Evolutionary conservation across 2,329 filamentous ascomycete species (phyloP).

Genomic region (Cladophialophora psammophila): DNA sequence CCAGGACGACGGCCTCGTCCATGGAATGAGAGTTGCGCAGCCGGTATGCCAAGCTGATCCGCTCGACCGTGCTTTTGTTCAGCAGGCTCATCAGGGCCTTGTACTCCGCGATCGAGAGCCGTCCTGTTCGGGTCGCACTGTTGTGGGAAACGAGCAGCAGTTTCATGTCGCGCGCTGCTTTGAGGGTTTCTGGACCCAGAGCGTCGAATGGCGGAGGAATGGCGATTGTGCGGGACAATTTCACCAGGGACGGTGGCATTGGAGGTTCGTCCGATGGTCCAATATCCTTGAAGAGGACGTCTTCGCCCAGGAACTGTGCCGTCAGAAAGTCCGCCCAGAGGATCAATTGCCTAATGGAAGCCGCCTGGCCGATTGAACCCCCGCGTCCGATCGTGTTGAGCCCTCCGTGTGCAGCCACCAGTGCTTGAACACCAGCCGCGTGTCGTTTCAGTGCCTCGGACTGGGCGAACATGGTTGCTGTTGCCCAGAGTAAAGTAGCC

Average conservation of each 20-base stretch:
- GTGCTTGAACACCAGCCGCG: slow-evolving; percentile 17
- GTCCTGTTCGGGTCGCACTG: slow-evolving; percentile 5
- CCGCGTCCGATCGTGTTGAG: slow-evolving; percentile 9
- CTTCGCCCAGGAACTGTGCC: slow-evolving; percentile 25
- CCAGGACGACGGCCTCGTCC: slow-evolving; percentile 19
- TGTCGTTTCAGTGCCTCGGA: slow-evolving; percentile 21
- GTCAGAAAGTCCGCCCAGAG: slow-evolving; percentile 28
- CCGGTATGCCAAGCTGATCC: slow-evolving; percentile 14
- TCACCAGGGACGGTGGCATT: slow-evolving; percentile 3
- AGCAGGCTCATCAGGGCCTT: slow-evolving; percentile 20
- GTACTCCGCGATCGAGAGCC: slow-evolving; percentile 22
- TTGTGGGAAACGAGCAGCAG: slow-evolving; percentile 23
- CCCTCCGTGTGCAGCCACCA: slow-evolving; percentile 19
- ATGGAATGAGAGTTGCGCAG: not conserved
- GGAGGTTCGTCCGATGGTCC: not conserved
- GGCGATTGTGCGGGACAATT: not conserved
- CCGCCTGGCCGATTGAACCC: slow-evolving; percentile 12
- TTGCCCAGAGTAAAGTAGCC: slow-evolving; percentile 21
- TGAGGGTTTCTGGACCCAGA: slow-evolving; percentile 11
- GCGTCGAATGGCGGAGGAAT: not conserved
- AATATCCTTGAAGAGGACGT: slow-evolving; percentile 18
- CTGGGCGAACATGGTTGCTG: slow-evolving; percentile 25
- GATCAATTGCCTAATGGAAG: slow-evolving; percentile 17
- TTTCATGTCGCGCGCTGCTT: slow-evolving; percentile 18
- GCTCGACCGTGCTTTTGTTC: slow-evolving; percentile 19